These are phyloP conservation scores for Selenicereus undatus DNA, from an alignment of 148 eudicot genomes.

Conservation along the genomic window DNA sequence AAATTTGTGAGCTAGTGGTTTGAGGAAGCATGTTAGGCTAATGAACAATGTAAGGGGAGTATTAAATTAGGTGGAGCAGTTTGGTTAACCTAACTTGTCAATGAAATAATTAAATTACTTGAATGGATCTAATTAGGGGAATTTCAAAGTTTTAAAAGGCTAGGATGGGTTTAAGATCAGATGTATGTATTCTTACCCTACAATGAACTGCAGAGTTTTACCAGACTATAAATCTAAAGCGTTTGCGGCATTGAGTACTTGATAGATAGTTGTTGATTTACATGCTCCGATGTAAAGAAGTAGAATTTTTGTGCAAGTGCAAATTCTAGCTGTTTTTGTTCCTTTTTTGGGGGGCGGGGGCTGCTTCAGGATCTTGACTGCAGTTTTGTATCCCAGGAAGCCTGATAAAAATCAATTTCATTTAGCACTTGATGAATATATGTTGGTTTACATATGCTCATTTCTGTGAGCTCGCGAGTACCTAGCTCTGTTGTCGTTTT, in stretches of 20 bases:
- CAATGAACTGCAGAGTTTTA: background rate
- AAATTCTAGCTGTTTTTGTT: background rate
- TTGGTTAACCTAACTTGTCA: background rate
- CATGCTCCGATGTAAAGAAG: no score
- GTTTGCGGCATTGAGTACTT: no score
- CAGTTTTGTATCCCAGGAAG: slow-evolving; percentile 39
- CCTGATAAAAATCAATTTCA: slow-evolving; percentile 32
- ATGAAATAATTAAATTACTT: no score
- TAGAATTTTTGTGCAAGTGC: background rate
- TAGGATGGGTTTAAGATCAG: no score
- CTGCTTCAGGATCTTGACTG: slow-evolving; percentile 22
- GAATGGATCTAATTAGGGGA: background rate
- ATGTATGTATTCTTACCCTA: no score
- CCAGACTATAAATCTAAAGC: no score
- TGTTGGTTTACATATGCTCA: background rate
- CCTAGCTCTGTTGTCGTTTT: background rate
- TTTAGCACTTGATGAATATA: background rate
- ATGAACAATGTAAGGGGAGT: background rate
- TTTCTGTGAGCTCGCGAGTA: background rate
- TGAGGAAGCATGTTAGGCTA: no score
- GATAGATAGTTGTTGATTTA: background rate
- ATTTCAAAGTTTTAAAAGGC: background rate
- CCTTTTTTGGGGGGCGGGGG: background rate
- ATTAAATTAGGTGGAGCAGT: no score
- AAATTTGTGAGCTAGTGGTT: no score